Base-by-base conservation (phyloP, 768 basidiomycete genomes). In the Boletus coccyginus region DNA sequence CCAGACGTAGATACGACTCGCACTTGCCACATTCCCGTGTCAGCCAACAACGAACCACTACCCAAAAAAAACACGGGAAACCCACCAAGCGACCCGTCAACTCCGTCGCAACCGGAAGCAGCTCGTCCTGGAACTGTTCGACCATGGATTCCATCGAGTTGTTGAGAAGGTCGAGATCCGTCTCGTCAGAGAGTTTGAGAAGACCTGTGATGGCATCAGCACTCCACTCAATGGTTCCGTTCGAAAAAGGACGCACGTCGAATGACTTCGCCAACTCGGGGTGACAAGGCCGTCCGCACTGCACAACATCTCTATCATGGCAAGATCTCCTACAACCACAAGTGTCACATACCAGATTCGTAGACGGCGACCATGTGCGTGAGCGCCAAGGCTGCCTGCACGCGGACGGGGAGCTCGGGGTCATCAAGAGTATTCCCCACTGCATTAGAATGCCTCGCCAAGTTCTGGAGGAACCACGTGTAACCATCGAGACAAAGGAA, bases 111-210 rank as follows among this genome's bases (percentile, higher is more conserved):
- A 94, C 92, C 7, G 92, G 92, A 5, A 92, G 75, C 7, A 96
- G 76, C 75, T 94, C 90, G 5, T 83, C 83, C 66, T 90, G 86
- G 81, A 91, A 96, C 41, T 82, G 81, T 61, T 92, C 85, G 16
- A 94, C 93, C 83, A 95, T 87, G 27, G 84, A 82, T 64, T 92
- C 89, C 87, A 93, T 92, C 64, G 87, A 83, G 58, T 76, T 78
- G 65, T 91, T 92, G 53, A 94, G 77, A 46, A 91, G 80, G 67
- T 95, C 92, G 43, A 96, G 75, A 68, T 95, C 93, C 44, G 91
- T 92, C 72, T 94, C 90, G 67, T 94, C 90, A n/a, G 90, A 85
- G 43, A 96, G 78, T 69, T 91, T 92, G 63, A 94, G 80, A n/a
- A 94, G 76, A 67, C 90, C 91, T 91, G 58, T 14, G 6, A 50